Base-by-base conservation (phyloP, 768 basidiomycete genomes). In the Kondoa malvinella region DNA sequence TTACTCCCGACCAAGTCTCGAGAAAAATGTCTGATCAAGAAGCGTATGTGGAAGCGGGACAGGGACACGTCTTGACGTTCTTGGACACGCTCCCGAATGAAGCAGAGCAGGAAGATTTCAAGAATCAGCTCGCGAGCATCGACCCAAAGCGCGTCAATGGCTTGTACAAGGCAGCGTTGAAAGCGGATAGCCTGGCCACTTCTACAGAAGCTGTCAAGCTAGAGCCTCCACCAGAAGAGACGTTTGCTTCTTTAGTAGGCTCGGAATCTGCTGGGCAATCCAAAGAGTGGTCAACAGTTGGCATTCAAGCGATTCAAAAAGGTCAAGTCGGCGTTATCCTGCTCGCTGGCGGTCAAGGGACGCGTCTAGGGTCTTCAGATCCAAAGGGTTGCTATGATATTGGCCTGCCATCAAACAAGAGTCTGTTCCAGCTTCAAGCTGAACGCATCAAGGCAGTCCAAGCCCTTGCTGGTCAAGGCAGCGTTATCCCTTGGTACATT, bases 301-400 rank as follows among this genome's bases (percentile, higher is more conserved):
- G 95, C 34, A 80, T 97, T 50, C 79, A 84, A 56, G 92, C 94
- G 60, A 84, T 96, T 74, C 82, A 86, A 21, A 78, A 82, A 34
- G 86, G 89, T 69, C 80, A 89, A 73, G 92, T 97, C 50, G 95
- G 86, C n/a, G 92, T 97, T 12, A 81, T 99, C 59, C 83, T 99
- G 72, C 89, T 99, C 88, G 95, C 95, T 4, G 95, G 95, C 56
- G 95, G 95, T 0, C 95, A 99, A 79, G 95, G 95, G 16, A 95
- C 92, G 25, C 82, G 95, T 66, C 80, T 99, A 57, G 95, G 95
- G 32, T 91, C 88, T 74, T 83, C 82, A 32, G 87, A 87, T 3
- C 95, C 95, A 26, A 99, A 99, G 76, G 95, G 95, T 2, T 95
- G 92, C 80, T 97, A 96, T 78, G 92, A 97, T 76, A 96, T 99